Evolutionary conservation across 2,329 filamentous ascomycete species (phyloP).

Genomic region (Trichoderma atrobrunneum): DNA sequence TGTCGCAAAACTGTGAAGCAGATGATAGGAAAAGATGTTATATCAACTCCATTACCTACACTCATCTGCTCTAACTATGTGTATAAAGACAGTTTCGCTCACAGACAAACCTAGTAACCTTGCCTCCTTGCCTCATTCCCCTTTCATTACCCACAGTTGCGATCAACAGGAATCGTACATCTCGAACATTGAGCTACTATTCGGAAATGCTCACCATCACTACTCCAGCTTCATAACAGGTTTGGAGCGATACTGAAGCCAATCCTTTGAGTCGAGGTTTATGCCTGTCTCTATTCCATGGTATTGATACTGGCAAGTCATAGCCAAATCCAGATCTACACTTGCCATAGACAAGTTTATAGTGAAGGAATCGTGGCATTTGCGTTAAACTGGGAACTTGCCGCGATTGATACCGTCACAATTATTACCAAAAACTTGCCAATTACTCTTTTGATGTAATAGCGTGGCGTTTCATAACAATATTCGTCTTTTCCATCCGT

Average conservation of each 20-base stretch:
- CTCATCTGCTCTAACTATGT: background rate
- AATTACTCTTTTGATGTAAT: background rate
- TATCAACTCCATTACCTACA: background rate
- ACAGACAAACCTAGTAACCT: fast-evolving
- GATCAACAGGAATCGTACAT: background rate
- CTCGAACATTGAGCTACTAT: background rate
- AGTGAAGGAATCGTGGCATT: background rate
- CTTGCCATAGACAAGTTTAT: background rate
- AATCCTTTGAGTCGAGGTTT: background rate
- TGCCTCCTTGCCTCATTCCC: background rate
- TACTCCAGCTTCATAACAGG: background rate
- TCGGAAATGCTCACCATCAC: background rate
- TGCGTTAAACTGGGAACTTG: background rate
- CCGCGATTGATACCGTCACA: background rate
- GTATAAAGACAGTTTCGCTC: background rate
- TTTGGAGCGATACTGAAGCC: background rate
- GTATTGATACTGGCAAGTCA: background rate
- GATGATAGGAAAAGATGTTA: background rate
- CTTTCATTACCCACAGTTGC: background rate
- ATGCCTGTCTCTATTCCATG: background rate
- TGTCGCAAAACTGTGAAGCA: background rate
- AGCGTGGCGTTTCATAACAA: background rate
- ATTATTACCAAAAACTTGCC: background rate
- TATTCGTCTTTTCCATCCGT: background rate
- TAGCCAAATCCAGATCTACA: background rate